These are phyloP conservation scores for Citrus australasica DNA, from an alignment of 345 rosid genomes.

Conservation along the genomic window DNA sequence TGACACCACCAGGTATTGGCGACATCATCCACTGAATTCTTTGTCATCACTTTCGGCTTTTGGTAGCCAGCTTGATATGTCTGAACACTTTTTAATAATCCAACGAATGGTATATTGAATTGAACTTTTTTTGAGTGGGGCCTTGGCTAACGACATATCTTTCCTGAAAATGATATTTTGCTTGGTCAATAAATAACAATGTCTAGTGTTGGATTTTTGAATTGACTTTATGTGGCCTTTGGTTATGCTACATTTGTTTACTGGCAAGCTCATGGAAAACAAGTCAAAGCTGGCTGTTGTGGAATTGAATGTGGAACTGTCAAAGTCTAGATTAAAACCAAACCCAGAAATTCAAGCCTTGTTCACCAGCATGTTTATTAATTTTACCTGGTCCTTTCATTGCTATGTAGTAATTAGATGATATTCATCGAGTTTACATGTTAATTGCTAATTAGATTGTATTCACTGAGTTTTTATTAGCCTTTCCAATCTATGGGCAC, in stretches of 20 bases:
- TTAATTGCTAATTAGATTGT: not conserved
- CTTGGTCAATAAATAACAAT: not conserved
- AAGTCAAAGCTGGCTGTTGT: not conserved
- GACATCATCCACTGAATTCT: not conserved
- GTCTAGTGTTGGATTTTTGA: not conserved
- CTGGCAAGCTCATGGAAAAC: not conserved
- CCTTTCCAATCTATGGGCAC: not conserved
- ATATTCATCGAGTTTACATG: not conserved
- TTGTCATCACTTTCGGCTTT: not conserved
- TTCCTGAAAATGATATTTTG: conserved; percentile 9
- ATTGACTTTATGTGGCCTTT: conserved; percentile 3
- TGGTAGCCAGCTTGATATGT: not conserved
- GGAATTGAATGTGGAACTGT: not conserved
- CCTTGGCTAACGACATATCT: conserved; percentile 1
- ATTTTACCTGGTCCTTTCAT: not conserved
- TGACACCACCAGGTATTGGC: conserved; percentile 63
- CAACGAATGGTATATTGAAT: not conserved
- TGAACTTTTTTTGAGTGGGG: not conserved
- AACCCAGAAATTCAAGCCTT: not conserved
- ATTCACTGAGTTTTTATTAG: not conserved
- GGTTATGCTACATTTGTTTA: not conserved
- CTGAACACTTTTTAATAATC: not conserved
- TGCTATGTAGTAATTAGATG: not conserved
- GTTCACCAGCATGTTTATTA: not conserved
- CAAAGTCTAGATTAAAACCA: not conserved